Evolutionary conservation across 2,329 filamentous ascomycete genomes (phyloP).

Genomic region (Fusarium chaquense): DNA sequence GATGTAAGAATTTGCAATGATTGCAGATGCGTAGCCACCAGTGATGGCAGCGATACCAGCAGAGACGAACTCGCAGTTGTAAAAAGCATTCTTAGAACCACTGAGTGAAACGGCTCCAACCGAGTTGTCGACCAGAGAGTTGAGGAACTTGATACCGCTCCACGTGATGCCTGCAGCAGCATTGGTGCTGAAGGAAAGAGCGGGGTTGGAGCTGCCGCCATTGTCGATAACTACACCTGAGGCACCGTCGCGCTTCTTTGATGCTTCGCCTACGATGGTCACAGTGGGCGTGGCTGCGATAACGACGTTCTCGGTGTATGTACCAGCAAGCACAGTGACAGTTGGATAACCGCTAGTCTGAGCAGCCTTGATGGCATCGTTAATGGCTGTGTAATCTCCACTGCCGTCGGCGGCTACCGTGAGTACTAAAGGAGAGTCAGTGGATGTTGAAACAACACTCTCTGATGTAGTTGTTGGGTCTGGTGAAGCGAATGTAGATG

Average conservation of each 20-base stretch:
- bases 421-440: slow-evolving; percentile 48
- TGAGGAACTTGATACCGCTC: slow-evolving; percentile 41
- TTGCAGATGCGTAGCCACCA: slow-evolving; percentile 49
- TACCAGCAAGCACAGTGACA: slow-evolving; percentile 58
- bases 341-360: slow-evolving; percentile 55
- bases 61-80: slow-evolving; percentile 58
- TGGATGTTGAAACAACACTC: slow-evolving; percentile 24
- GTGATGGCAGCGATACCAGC: slow-evolving; percentile 50
- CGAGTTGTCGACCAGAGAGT: slow-evolving; percentile 2
- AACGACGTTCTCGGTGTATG: slow-evolving; percentile 58
- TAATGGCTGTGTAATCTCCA: slow-evolving; percentile 60
- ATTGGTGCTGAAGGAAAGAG: slow-evolving; percentile 17
- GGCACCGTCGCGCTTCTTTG: slow-evolving; percentile 47
- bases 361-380: slow-evolving; percentile 58
- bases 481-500: slow-evolving; percentile 22
- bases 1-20: slow-evolving; percentile 60
- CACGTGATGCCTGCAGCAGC: slow-evolving; percentile 25
- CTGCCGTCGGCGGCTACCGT: slow-evolving; percentile 59
- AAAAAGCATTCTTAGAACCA: slow-evolving; percentile 45
- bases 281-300: slow-evolving; percentile 57
- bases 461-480: slow-evolving; percentile 22
- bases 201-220: slow-evolving; percentile 1
- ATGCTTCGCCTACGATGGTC: slow-evolving; percentile 55
- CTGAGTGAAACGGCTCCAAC: slow-evolving; percentile 24
- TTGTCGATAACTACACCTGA: slow-evolving; percentile 34